Base-by-base conservation (phyloP, 2,329 filamentous ascomycete genomes). In the Mariannaea sp. region DNA sequence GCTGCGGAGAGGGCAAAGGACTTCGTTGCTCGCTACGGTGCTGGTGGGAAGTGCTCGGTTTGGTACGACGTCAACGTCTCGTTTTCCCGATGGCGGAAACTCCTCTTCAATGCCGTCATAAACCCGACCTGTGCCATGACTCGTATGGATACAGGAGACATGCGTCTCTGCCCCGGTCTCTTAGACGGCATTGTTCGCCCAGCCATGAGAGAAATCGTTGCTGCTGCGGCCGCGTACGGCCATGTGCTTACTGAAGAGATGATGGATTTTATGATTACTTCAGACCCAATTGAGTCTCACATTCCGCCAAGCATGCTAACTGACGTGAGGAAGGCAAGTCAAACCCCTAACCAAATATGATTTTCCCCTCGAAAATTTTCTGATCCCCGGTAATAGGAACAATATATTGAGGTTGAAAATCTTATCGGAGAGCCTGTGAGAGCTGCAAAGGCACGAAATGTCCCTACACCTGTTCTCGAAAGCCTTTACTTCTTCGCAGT, bases 361-460 rank as follows among this genome's bases (percentile, higher is more conserved):
- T 16, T 32, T 1, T n/a, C 1, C 13, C 3, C 4, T 16, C 16
- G 20, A 17, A 19, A 7, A 30, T 12, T 32, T 20, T 30, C 59
- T 64, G 6, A 64, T n/a, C 26, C n/a, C 33, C 5, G 29, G n/a
- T 9, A 24, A 5, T 4, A 64, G 62, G 57, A 55, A n/a, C 62
- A 62, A 33, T 65, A 61, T 13, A 65, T 65, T 22, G 63, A 65
- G 20, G 46, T 61, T 14, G 63, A 65, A 35, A 65, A 64, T 24
- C 46, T 65, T 5, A 50, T 65, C 13, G 63, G 63, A n/a, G 63
- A 65, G 8, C 63, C 63, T 10, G 32, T 65, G 16, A 53, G 59
- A 29, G 59, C 55, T 16, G 63, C 60, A 20, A 55, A 62, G 19
- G 55, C 55, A 12, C 53, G 48, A 3, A 51, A 59, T 22, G 48